Evolutionary conservation across 768 basidiomycete species (phyloP).

Genomic region (Suillus lakei): DNA sequence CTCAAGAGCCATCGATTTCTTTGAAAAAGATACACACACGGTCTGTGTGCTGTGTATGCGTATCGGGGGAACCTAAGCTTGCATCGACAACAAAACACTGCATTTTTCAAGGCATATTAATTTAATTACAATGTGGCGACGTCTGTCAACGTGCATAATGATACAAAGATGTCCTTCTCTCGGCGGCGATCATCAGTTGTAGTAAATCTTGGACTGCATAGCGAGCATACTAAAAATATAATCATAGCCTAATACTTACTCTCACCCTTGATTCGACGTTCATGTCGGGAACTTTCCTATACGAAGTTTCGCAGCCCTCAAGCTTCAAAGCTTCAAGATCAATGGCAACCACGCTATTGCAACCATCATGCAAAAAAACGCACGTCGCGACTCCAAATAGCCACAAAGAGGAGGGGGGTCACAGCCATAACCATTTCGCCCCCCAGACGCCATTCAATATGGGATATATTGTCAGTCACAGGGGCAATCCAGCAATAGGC

Average conservation of each 20-base stretch:
- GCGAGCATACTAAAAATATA: background rate
- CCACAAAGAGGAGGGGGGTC: background rate
- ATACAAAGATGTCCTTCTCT: background rate
- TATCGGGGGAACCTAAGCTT: background rate
- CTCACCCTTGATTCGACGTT: background rate
- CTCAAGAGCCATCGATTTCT: background rate
- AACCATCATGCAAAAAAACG: too few species aligned
- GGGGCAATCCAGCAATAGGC: background rate
- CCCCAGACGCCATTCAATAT: background rate
- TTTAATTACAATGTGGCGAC: background rate
- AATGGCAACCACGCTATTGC: background rate
- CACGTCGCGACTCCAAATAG: background rate
- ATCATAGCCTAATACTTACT: background rate
- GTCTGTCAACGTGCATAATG: background rate
- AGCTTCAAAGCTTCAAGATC: background rate
- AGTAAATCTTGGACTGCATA: background rate
- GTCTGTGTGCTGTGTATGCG: background rate
- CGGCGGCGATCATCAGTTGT: background rate
- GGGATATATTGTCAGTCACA: background rate
- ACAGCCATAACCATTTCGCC: background rate
- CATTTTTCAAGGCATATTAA: background rate
- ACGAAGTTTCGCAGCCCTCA: background rate
- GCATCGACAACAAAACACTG: background rate
- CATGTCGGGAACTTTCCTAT: background rate
- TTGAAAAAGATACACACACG: background rate